These are phyloP conservation scores for Rhodomyrtus tomentosa DNA, from an alignment of 345 rosid species.

Conservation along the genomic window DNA sequence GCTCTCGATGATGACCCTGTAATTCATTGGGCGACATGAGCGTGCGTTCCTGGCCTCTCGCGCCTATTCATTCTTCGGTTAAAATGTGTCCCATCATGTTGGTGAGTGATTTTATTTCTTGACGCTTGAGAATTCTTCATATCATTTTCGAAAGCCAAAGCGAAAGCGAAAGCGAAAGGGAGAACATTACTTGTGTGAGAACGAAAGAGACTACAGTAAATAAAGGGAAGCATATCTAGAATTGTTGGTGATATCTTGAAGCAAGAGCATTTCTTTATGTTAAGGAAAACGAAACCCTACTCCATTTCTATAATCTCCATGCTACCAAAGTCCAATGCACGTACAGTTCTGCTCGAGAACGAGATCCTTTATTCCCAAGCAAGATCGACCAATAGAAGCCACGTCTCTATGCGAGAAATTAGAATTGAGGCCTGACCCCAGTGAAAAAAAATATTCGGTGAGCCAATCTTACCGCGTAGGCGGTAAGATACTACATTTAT, in stretches of 20 bases:
- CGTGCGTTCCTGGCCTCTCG: neutral
- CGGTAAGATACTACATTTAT: too few species aligned
- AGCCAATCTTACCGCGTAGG: too few species aligned
- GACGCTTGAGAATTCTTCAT: neutral
- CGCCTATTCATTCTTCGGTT: neutral
- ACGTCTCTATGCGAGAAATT: neutral
- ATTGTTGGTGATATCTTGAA: neutral
- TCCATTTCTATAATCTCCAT: neutral
- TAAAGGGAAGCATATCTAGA: neutral
- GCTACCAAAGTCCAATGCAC: neutral
- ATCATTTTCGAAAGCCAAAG: neutral
- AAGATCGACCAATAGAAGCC: neutral
- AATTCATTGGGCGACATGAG: neutral
- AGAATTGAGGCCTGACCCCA: neutral
- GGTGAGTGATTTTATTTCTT: neutral
- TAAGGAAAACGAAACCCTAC: neutral
- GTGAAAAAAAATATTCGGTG: too few species aligned
- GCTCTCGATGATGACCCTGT: conserved; percentile 6
- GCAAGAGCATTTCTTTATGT: neutral
- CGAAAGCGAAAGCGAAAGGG: neutral
- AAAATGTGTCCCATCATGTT: neutral
- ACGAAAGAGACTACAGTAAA: neutral
- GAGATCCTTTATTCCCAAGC: neutral
- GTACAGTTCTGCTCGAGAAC: neutral
- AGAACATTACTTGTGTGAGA: neutral